Base-by-base conservation (phyloP, 2,329 filamentous ascomycete genomes). In the Zalaria obscura region DNA sequence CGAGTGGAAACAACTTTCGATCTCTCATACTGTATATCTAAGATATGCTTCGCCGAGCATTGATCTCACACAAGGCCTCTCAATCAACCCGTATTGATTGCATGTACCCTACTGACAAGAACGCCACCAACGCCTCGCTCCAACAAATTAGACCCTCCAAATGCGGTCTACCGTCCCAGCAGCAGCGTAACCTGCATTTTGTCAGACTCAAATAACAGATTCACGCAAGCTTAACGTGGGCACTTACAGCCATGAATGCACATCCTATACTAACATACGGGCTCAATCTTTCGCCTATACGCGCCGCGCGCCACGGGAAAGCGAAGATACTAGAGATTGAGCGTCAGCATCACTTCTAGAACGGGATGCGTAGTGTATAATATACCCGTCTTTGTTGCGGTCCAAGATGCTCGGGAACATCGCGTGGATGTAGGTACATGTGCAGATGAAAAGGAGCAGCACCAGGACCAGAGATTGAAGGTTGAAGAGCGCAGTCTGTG, bases 401-500 rank as follows among this genome's bases (percentile, higher is more conserved):
- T 96, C 89, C 67, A 98, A 84, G 53, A 93, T 81, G 4, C 80
- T 75, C 1, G 91, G 89, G 56, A 91, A 83, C 48, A 93, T 78
- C 54, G 84, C 82, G 69, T 96, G 91, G 43, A 87, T 75, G 66
- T 98, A 96, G 47, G 91, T 79, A 63, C 84, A 88, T 43, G 91
- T 95, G 74, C 91, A 98, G 58, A 96, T 93, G 52, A 93, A 78
- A 52, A 98, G 81, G 40, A 98, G 78, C 55, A 98, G 78, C 51
- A 95, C 89, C 54, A 96, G 77, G 53, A 98, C 76, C 52, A 96
- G 82, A 45, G 87, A 93, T 65, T 95, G 87, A 70, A 98, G 96
- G 68, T 96, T 96, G 79, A 98, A 95, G 56, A 98, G 81, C 42
- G 91, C 91, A 45, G 91, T 83, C 91, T 95, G 56, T n/a, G n/a